These are phyloP conservation scores for Populus trichocarpa DNA, from an alignment of 441 rosid genomes.

Conservation along the genomic window DNA sequence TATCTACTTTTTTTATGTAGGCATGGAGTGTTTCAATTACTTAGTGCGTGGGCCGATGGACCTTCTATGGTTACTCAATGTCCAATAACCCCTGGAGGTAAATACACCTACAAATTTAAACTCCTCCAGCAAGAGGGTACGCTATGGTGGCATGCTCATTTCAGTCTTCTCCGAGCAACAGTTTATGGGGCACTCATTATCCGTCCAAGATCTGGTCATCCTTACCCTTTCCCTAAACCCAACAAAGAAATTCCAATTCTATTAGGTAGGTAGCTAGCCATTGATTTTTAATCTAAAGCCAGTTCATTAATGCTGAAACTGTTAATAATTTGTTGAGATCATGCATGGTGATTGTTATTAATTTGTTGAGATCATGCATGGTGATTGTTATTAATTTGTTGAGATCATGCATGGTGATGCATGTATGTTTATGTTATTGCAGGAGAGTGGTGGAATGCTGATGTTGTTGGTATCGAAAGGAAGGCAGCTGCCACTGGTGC, in stretches of 20 bases:
- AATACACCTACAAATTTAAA: slow-evolving; percentile 58
- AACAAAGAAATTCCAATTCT: slow-evolving; percentile 60
- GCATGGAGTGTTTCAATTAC: slow-evolving; percentile 79
- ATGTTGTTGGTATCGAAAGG: slow-evolving; percentile 50
- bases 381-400: neutral
- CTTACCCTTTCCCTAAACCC: slow-evolving; percentile 78
- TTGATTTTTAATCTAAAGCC: neutral
- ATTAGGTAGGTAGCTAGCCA: slow-evolving; percentile 36
- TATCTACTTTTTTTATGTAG: slow-evolving; percentile 21
- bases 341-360: too few relatives aligned
- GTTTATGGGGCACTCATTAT: slow-evolving; percentile 69
- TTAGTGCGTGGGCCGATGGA: slow-evolving; percentile 88
- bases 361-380: neutral
- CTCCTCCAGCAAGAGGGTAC: slow-evolving; percentile 74
- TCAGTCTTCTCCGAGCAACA: slow-evolving; percentile 68
- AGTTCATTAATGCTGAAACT: neutral
- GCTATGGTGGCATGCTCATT: slow-evolving; percentile 95
- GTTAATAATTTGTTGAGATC: neutral
- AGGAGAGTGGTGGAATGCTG: slow-evolving; percentile 97
- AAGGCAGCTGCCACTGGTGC: slow-evolving; percentile 50
- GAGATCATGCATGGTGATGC: neutral
- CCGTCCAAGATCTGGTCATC: slow-evolving; percentile 49
- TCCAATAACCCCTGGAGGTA: slow-evolving; percentile 60
- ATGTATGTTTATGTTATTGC: slow-evolving; percentile 7
- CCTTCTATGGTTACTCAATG: slow-evolving; percentile 78